Evolutionary conservation across 441 rosid genomes (phyloP).

Genomic region (Croton laevigatus): DNA sequence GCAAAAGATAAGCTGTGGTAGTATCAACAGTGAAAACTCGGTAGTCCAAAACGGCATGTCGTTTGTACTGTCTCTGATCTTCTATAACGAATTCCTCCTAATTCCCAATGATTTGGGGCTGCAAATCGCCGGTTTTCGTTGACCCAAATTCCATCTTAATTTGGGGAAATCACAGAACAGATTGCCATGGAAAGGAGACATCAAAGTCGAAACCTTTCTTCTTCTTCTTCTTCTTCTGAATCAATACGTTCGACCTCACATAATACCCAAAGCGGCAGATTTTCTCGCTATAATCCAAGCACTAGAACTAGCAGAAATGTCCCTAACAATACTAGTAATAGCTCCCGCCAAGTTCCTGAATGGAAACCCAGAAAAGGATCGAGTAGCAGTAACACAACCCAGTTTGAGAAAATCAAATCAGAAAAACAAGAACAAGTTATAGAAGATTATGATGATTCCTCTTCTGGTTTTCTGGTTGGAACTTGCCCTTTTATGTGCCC

Average conservation of each 20-base stretch:
- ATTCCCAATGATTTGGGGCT: too few species aligned
- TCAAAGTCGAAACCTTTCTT: neutral
- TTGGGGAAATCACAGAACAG: neutral
- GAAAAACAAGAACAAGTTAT: constrained; percentile 12
- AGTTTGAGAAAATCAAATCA: neutral
- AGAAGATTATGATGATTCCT: constrained; percentile 19
- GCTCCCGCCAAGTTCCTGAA: neutral
- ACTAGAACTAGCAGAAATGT: constrained; percentile 2
- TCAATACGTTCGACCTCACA: neutral
- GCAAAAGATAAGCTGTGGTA: too few species aligned
- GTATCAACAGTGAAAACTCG: too few species aligned
- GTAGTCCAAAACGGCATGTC: neutral
- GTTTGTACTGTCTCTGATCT: neutral
- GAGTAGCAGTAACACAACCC: neutral
- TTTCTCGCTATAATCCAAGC: constrained; percentile 8
- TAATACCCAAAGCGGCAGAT: neutral
- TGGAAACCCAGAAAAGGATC: constrained; percentile 16
- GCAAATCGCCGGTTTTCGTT: too few species aligned
- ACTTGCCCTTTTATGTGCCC: constrained; percentile 91
- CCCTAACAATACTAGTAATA: constrained; percentile 1
- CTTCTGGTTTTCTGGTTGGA: constrained; percentile 43
- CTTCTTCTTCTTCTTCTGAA: neutral
- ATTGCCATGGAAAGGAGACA: constrained; percentile 17
- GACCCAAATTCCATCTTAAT: neutral
- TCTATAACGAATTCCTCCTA: too few species aligned